Base-by-base conservation (phyloP, 1,284 basidiomycete genomes). In the Pseudozyma thailandica region DNA sequence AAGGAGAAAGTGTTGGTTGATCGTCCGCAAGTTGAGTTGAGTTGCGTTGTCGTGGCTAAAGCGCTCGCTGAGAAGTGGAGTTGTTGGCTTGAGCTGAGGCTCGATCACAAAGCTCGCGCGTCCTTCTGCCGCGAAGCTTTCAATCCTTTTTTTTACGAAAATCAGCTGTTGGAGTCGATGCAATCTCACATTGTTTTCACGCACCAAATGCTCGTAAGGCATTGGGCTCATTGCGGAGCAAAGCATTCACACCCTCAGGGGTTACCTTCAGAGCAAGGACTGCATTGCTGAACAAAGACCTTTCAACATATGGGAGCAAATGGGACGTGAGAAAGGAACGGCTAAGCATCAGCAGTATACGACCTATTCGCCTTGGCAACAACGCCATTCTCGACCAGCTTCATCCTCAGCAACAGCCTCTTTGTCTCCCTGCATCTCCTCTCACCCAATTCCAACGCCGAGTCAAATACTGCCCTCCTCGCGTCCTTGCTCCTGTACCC, bases 321-420 rank as follows among this genome's bases (percentile, higher is more conserved):
- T n/a, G n/a, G n/a, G n/a, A n/a, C n/a, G 15, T 52, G 31, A 43
- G 37, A 27, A 28, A 23, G 27, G 9, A 4, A 15, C 13, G n/a
- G 33, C 59, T 55, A 66, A 6, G 52, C 52, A 39, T 66, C 63
- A 6, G 44, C 52, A 12, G 38, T 43, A 13, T 66, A 56, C 3
- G 30, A 20, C 28, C 57, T 28, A 12, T 12, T 50, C 16, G 63
- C 58, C 53, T 50, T 64, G 2, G 68, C 52, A 20, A 71, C 50
- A n/a, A 71, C 50, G 9, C 70, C 70, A 43, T 77, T 69, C 55
- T 77, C 68, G 4, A 75, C 91, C 89, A 92, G 80, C 75, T 88
- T 85, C 89, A 92, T 90, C 52, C 92, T 86, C 60, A 92, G 84
- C 38, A 93, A 83, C 28, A 92, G 81, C 78, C 92, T 91, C 63